These are phyloP conservation scores for Alternaria viburni DNA, from an alignment of 2,329 filamentous ascomycete genomes.

Conservation along the genomic window DNA sequence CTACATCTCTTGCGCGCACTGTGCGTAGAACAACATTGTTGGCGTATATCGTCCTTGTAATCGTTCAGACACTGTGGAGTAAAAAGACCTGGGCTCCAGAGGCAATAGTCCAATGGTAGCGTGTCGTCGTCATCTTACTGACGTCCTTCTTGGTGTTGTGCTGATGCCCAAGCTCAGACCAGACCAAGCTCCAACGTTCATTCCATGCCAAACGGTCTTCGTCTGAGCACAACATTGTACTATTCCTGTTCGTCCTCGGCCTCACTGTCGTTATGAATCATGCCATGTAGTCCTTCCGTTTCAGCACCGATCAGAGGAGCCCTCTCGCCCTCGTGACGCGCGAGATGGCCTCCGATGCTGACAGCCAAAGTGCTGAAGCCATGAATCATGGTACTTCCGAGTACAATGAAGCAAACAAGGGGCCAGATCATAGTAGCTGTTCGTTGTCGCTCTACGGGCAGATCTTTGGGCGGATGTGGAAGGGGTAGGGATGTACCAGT, in stretches of 20 bases:
- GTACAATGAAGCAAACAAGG: constrained; percentile 61
- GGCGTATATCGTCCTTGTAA: not conserved
- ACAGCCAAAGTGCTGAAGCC: constrained; percentile 60
- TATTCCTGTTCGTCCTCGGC: constrained; percentile 3
- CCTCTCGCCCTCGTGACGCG: constrained; percentile 54
- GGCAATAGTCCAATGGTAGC: not conserved
- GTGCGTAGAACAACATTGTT: not conserved
- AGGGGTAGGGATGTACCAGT: constrained; percentile 55
- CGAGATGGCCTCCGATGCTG: constrained; percentile 57
- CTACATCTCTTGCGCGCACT: not conserved
- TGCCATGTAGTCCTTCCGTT: constrained; percentile 57
- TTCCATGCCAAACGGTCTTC: not conserved
- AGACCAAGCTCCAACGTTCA: not conserved
- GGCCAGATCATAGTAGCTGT: constrained; percentile 60
- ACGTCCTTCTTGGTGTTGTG: not conserved
- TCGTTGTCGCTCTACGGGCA: constrained; percentile 41
- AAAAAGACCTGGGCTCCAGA: not conserved
- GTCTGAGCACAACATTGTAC: too few species aligned
- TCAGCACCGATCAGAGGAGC: constrained; percentile 59
- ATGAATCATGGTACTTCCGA: constrained; percentile 62
- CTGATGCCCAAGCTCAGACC: not conserved
- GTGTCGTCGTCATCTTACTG: rapidly evolving
- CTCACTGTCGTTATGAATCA: constrained; percentile 54
- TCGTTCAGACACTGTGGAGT: not conserved
- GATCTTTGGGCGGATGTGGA: constrained; percentile 50